Evolutionary conservation across 345 rosid species (phyloP), one percentile per base, ranked within the genome.

Genomic region (Crucihimalaya himalaica): DNA sequence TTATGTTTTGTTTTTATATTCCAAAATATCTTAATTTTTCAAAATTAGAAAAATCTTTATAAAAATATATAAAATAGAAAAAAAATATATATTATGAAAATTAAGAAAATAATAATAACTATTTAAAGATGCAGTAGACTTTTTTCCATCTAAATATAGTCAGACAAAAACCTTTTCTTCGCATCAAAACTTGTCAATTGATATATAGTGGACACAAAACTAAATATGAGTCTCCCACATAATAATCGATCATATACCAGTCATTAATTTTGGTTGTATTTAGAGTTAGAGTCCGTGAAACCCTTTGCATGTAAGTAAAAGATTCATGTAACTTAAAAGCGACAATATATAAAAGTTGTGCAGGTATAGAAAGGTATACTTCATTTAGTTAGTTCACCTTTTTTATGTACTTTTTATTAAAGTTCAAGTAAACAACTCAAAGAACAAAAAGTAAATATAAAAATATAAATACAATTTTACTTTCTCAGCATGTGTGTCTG

Each of bases 211-310:
- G 43, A 39, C 3, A 11, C 15, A 1, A 39, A 39, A 11, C 43
- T 34, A 29, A 29, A 31, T 34, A 2, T 34, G 39, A 8, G 39
- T 34, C 12, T 2, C 12, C 8, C 12, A 8, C 39, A 34, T 34
- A 8, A 34, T 8, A 34, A 8, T 8, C 9, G 6, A 31, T 31
- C 34, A 34, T 34, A 34, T 34, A 23, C 2, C 34, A 6, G 6
- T 31, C 34, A 31, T 31, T 31, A 7, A 31, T 8, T 7, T 31
- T 31, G 34, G 34, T 31, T 31, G 8, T 31, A 31, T 1, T 8
- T 6, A 34, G 56, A 57, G 46, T 69, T 57, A n/a, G 34, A 57
- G 54, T 39, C 40, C 53, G 68, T 61, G 75, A 39, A 61, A 71
- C 8, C 28, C 13, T 18, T 61, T 61, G 61, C 69, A 62, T 62